Evolutionary conservation across 495 filamentous ascomycete genomes (phyloP), one percentile per base, ranked within the genome.

Genomic region (Xylaria cubensis): DNA sequence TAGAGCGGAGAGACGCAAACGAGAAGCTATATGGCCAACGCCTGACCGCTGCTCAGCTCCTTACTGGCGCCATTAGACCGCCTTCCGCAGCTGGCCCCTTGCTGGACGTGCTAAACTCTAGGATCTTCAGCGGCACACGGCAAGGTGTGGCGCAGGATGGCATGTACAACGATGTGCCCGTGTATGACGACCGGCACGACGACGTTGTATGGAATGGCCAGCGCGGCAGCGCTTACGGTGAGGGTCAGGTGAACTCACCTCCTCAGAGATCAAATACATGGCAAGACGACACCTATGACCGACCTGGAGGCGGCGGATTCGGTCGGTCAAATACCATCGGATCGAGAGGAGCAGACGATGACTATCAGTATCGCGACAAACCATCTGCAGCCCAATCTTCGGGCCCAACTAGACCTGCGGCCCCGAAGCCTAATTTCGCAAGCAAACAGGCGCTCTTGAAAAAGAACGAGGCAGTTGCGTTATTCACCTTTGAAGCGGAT

Each of bases 1-100:
- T 97, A 64, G 97, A 98, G 83, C 90, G 96, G 69, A 92, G 93
- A 79, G 96, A 99, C 83, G 96, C 97, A 69, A 99, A 99, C 76
- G 92, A 95, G 82, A 98, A 97, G 81, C 87, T 99, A 63, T 99
- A 99, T 83, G 93, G 92, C 67, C 89, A 89, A 74, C 88, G 89
- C 32, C 87, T 93, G 76, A 93, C 93, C 13, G 96, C 96, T n/a
- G 81, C 82, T 68, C 90, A 96, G 78, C 88, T 98, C 46, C 91
- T 99, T 7, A 87, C 87, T 17, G 96, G 96, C 39, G 83, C 84
- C 15, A 86, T 98, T 48, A 90, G 90, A 55, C 90, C 94, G 19
- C 95, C 96, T 10, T 90, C 93, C 15, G 89, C 91, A 34, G 93
- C 96, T 8, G 92, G 92, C 55, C 92, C 95, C 24, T 87, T 99